Conservation (phyloP, 148 eudicot genomes). For the Chenopodium suecicum region DNA sequence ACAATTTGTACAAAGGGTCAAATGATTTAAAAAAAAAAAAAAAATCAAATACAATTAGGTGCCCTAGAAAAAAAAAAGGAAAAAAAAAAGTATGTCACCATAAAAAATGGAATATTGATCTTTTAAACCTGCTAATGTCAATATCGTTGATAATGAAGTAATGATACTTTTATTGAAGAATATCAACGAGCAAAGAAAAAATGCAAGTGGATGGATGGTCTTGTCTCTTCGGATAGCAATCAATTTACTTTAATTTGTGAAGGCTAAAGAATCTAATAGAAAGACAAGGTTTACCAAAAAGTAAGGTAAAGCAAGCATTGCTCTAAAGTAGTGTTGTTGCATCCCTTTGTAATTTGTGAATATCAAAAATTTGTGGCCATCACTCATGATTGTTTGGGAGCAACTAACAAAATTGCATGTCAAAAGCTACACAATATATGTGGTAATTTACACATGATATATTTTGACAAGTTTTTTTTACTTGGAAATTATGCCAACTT, state of each 20-base stretch:
- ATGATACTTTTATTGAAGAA: not conserved
- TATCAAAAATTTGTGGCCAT: conserved; percentile 3
- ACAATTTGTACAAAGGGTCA: too few relatives aligned
- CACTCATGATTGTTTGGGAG: not conserved
- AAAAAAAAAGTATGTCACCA: not conserved
- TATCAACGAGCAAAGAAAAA: not conserved
- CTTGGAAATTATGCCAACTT: too few relatives aligned
- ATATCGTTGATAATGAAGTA: not conserved
- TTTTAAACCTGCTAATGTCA: not conserved
- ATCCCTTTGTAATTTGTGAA: not conserved
- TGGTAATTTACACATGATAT: conserved; percentile 1
- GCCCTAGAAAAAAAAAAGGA: not conserved
- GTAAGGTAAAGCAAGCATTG: not conserved
- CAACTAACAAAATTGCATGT: not conserved
- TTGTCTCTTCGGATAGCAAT: conserved; percentile 8
- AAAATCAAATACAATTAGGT: too few relatives aligned
- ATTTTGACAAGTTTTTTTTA: not conserved
- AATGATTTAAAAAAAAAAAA: too few relatives aligned
- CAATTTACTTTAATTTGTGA: not conserved
- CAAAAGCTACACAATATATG: not conserved
- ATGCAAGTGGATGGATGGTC: conserved; percentile 3
- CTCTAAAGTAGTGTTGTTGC: conserved; percentile 9
- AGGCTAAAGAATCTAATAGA: not conserved
- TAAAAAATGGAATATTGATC: not conserved
- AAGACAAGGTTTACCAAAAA: conserved; percentile 3